These are phyloP conservation scores for Przewalskia tangutica DNA, from an alignment of 257 asterid species.

Conservation along the genomic window DNA sequence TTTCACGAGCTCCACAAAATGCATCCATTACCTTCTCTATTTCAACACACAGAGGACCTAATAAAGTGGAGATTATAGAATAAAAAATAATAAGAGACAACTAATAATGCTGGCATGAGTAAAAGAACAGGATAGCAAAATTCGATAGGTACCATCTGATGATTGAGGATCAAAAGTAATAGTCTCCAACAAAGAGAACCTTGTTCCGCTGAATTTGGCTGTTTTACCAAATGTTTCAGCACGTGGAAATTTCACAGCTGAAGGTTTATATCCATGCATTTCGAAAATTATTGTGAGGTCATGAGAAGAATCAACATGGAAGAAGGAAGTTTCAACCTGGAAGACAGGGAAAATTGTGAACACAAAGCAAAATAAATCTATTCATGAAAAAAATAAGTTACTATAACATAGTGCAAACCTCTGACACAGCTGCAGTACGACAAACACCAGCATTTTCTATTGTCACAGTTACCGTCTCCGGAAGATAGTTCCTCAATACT, in stretches of 20 bases:
- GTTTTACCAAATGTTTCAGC: slow-evolving; percentile 68
- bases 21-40: slow-evolving; percentile 92
- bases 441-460: slow-evolving; percentile 71
- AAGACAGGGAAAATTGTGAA: slow-evolving; percentile 12
- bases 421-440: slow-evolving; percentile 53
- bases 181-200: slow-evolving; percentile 68
- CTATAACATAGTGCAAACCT: slow-evolving; percentile 37
- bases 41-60: slow-evolving; percentile 71
- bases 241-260: slow-evolving; percentile 67
- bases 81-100: slow-evolving; percentile 4
- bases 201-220: slow-evolving; percentile 83
- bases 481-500: slow-evolving; percentile 74
- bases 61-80: slow-evolving; percentile 5
- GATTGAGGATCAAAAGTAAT: slow-evolving; percentile 56
- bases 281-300: slow-evolving; percentile 65
- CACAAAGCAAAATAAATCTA: neutral
- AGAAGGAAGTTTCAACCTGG: slow-evolving; percentile 93
- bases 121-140: slow-evolving; percentile 4
- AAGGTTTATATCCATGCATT: slow-evolving; percentile 61
- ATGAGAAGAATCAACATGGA: slow-evolving; percentile 79
- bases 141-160: slow-evolving; percentile 38
- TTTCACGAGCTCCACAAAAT: slow-evolving; percentile 92
- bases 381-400: neutral
- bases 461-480: slow-evolving; percentile 52
- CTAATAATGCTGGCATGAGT: neutral